Percentiles rank a stretch among this genome's conserved stretches.
Conservation (phyloP, 2,329 filamentous ascomycete genomes). For the Cladorrhinum sp. region DNA sequence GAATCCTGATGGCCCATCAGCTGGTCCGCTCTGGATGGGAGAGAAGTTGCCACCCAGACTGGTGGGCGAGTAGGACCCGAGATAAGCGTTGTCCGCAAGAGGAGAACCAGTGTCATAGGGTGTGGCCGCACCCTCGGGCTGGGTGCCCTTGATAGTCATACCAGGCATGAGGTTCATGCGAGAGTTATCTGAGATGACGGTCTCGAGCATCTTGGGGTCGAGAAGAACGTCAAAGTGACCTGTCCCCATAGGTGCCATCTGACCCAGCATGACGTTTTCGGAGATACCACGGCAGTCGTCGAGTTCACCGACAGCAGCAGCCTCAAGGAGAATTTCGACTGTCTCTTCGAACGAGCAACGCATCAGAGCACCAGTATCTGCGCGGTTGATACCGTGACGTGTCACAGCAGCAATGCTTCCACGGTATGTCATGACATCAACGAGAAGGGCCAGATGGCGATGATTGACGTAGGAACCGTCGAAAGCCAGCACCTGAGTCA, state of each 20-base stretch:
- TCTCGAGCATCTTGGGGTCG: conserved; percentile 93
- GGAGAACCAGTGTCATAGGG: conserved; percentile 90
- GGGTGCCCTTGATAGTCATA: conserved; percentile 71
- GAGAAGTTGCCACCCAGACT: conserved; percentile 62
- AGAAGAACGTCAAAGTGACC: conserved; percentile 92
- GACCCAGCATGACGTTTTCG: conserved; percentile 97
- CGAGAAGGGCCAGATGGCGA: conserved; percentile 89
- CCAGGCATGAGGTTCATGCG: conserved; percentile 78
- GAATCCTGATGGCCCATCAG: conserved; percentile 66
- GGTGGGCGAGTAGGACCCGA: conserved; percentile 57
- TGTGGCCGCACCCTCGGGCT: conserved; percentile 80
- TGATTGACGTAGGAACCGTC: conserved; percentile 99
- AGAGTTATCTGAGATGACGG: conserved; percentile 88
- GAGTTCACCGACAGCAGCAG: conserved; percentile 88
- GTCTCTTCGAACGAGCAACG: conserved; percentile 99
- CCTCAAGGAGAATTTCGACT: conserved; percentile 95
- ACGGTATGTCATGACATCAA: conserved; percentile 96
- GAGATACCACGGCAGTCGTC: conserved; percentile 98
- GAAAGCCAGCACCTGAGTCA: conserved; percentile 92
- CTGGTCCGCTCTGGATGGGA: conserved; percentile 71
- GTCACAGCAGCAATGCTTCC: conserved; percentile 95
- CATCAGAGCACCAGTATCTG: conserved; percentile 97
- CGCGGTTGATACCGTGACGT: conserved; percentile 96
- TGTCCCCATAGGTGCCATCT: conserved; percentile 94
- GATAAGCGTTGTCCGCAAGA: conserved; percentile 66